Percentiles rank a stretch among this genome's conserved stretches.
Conservation (phyloP, 2,329 filamentous ascomycete species). For the Paecilomyces sp. region DNA sequence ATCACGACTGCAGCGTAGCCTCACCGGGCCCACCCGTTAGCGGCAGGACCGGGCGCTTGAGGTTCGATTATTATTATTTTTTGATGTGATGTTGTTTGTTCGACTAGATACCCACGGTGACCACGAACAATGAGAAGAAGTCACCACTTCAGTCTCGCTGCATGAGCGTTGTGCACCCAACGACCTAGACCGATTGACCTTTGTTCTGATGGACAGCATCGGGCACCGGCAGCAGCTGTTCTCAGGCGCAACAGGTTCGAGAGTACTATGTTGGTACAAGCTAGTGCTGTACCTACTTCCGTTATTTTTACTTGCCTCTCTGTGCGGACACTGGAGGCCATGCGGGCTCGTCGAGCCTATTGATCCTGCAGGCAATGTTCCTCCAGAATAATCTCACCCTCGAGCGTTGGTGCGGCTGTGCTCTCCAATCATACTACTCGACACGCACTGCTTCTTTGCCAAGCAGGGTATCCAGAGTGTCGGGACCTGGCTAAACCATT, state of each 20-base stretch:
- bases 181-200: not conserved
- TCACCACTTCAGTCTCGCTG: not conserved
- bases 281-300: not conserved
- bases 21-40: not conserved
- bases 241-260: not conserved
- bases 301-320: not conserved
- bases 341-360: not conserved
- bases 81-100: not conserved
- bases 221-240: not conserved
- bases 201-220: not conserved
- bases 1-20: not conserved
- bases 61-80: not conserved
- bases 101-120: not conserved
- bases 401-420: slow-evolving; percentile 17
- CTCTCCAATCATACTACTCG: slow-evolving; percentile 18
- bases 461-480: slow-evolving; percentile 25
- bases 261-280: not conserved
- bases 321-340: not conserved
- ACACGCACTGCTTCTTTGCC: slow-evolving; percentile 27
- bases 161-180: not conserved
- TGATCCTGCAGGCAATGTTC: not conserved
- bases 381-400: not conserved
- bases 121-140: not conserved
- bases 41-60: not conserved
- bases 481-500: slow-evolving; percentile 23